phyloP scores from a whole-genome alignment of 1,284 basidiomycete species.

The Melampsora americana region DNA sequence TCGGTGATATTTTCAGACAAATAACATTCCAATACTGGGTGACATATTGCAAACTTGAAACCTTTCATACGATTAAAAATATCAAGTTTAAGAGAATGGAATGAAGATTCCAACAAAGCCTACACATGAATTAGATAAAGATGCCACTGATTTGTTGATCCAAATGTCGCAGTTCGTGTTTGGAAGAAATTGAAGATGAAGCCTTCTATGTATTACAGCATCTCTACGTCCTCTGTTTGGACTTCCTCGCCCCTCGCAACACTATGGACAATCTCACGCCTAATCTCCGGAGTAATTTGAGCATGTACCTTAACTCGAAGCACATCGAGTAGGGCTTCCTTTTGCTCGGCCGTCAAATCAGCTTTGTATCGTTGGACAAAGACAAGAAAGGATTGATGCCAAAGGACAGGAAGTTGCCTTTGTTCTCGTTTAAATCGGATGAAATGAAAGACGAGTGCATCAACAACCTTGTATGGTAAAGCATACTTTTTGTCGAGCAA shows the following conservation, averaged over 20 bases:
- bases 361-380: conserved; percentile 92
- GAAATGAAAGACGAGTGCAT: conserved; percentile 96
- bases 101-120: no score
- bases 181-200: no score
- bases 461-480: conserved; percentile 95
- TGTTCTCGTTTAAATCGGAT: conserved; percentile 70
- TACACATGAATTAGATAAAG: no score
- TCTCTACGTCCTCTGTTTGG: conserved; percentile 47
- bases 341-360: conserved; percentile 96
- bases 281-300: conserved; percentile 83
- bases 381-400: conserved; percentile 95
- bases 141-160: no score
- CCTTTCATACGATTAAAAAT: no score
- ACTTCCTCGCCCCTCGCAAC: conserved; percentile 58
- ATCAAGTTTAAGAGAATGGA: no score
- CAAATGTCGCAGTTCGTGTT: no score
- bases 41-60: no score
- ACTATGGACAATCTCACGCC: conserved; percentile 67
- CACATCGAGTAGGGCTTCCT: conserved; percentile 92
- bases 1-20: no score
- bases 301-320: conserved; percentile 80
- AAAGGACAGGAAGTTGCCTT: conserved; percentile 81
- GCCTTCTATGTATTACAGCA: conserved; percentile 8
- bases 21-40: no score
- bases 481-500: conserved; percentile 98